Percentiles rank a stretch among this genome's conserved stretches.
These are phyloP conservation scores for Tremella mesenterica DNA, from an alignment of 768 basidiomycete genomes.

Conservation along the genomic window DNA sequence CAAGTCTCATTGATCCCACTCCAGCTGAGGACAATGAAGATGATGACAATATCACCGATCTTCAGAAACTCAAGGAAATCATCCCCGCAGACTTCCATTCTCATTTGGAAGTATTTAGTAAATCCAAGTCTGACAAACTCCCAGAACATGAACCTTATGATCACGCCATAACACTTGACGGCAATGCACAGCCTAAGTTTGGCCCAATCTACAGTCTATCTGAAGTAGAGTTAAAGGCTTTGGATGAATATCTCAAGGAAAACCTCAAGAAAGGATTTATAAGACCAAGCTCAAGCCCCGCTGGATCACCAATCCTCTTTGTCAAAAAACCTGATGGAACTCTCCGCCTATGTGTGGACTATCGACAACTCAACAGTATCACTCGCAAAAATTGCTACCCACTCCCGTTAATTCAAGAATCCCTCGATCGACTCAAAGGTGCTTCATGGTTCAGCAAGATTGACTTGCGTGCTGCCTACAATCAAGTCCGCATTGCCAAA, in stretches of 20 bases:
- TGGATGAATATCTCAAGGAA: no score
- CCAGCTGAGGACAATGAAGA: conserved; percentile 6
- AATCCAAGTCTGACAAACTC: conserved; percentile 13
- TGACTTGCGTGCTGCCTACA: background rate
- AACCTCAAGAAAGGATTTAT: no score
- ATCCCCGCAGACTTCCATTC: no score
- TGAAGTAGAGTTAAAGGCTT: no score
- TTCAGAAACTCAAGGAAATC: background rate
- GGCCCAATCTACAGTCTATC: no score
- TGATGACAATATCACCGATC: background rate
- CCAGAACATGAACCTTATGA: conserved; percentile 16
- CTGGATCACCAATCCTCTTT: no score
- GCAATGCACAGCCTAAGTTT: no score
- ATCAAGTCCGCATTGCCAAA: background rate
- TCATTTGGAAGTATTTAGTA: conserved; percentile 15
- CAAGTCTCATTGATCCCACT: conserved; percentile 1
- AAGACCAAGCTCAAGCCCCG: no score
- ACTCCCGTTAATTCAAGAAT: conserved; percentile 24
- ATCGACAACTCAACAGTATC: no score
- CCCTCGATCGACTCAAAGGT: conserved; percentile 11
- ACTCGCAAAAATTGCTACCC: conserved; percentile 22
- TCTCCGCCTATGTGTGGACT: no score
- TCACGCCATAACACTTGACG: no score
- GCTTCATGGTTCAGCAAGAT: background rate
- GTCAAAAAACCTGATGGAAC: no score